These are phyloP conservation scores for Penicillium pulvis DNA, from an alignment of 495 filamentous ascomycete species.

Conservation along the genomic window DNA sequence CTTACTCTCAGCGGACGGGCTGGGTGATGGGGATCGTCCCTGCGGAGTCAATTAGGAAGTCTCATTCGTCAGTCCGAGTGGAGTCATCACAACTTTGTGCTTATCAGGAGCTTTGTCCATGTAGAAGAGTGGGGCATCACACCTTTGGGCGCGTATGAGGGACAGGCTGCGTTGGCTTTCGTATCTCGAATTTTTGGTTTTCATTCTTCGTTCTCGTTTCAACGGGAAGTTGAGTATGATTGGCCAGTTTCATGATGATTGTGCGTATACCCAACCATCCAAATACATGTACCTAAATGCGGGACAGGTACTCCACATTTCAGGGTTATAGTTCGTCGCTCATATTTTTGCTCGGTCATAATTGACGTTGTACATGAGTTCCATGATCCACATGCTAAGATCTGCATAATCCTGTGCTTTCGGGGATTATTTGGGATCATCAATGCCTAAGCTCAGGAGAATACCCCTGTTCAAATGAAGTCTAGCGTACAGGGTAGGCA, in stretches of 20 bases:
- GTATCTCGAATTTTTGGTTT: not conserved
- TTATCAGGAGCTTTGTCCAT: conserved; percentile 13
- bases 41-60: conserved; percentile 10
- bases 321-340: not conserved
- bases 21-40: conserved; percentile 12
- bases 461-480: too few relatives aligned
- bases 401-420: too few relatives aligned
- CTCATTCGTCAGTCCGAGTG: conserved; percentile 24
- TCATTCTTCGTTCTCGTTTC: not conserved
- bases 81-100: conserved; percentile 29
- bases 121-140: conserved; percentile 1
- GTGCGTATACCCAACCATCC: not conserved
- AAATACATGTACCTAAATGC: not conserved
- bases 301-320: not conserved
- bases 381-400: too few relatives aligned
- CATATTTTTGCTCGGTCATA: too few relatives aligned
- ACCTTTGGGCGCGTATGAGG: conserved; percentile 4
- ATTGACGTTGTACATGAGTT: too few relatives aligned
- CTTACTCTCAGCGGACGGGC: conserved; percentile 5
- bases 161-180: not conserved
- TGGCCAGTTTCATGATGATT: not conserved
- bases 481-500: too few relatives aligned
- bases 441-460: too few relatives aligned
- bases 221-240: not conserved
- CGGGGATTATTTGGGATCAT: too few relatives aligned